Evolutionary conservation across 2,329 filamentous ascomycete genomes (phyloP), one percentile per base, ranked within the genome.

Genomic region (Colletotrichum nymphaeae): DNA sequence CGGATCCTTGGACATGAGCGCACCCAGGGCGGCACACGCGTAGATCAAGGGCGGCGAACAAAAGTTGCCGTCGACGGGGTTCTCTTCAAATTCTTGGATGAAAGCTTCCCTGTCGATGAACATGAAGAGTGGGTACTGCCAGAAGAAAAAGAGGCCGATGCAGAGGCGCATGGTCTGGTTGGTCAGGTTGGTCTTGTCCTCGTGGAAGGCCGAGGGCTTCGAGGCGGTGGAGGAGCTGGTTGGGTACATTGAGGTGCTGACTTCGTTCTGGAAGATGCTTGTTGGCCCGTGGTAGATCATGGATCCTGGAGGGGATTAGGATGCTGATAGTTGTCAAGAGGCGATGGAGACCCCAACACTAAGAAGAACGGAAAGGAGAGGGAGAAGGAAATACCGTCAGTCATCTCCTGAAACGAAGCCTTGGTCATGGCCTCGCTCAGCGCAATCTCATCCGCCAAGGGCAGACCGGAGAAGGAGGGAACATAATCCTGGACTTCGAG

Each of bases 61-160:
- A 49, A 79, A 80, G 53, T 76, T 79, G 26, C 77, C 75, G n/a
- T 68, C 55, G 11, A 62, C 32, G 2, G 69, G 69, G 14, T 71
- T 67, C 1, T 46, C 69, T 4, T 64, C 37, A 0, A 73, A 72
- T 11, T 76, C 69, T 2, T 72, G 59, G 1, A 80, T 65, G 52
- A 80, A 80, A 0, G 76, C 76, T 24, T 80, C 79, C 1, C 79
- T 75, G 46, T 80, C 79, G 5, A 80, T 76, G 67, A 80, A 80
- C 78, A 80, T 79, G 73, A 78, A 80, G 16, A 80, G 67, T 4
- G 79, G 77, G 19, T 80, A 80, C 67, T 80, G 78, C 76, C 76
- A 80, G 24, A 69, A 74, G 69, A 80, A 80, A 59, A 80, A 80
- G 0, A 75, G 72, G n/a, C 74, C 53, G 16, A 80, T 42, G 1